Evolutionary conservation across 495 filamentous ascomycete species (phyloP).

Genomic region (Polyplosphaeria fusca): DNA sequence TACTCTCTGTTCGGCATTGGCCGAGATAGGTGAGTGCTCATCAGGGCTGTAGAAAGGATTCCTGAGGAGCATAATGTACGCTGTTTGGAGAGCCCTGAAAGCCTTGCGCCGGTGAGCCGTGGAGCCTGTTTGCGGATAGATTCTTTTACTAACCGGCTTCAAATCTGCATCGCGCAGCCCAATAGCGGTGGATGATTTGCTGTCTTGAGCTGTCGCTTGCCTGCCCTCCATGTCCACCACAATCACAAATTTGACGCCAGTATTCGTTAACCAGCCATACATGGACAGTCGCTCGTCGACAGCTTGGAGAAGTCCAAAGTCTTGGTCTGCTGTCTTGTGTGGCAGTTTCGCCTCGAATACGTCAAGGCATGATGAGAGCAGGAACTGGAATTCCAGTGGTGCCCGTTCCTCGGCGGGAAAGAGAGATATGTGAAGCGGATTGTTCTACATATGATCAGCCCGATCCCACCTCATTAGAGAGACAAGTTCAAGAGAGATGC

Average conservation of each 20-base stretch:
- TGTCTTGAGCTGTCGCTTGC: slow-evolving; percentile 34
- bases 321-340: slow-evolving; percentile 65
- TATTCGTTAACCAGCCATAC: slow-evolving; percentile 98
- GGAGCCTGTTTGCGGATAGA: background rate
- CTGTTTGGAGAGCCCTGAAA: slow-evolving; percentile 84
- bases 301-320: slow-evolving; percentile 86
- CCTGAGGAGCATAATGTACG: slow-evolving; percentile 83
- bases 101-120: slow-evolving; percentile 50
- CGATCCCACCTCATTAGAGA: slow-evolving; percentile 1
- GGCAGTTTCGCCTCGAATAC: slow-evolving; percentile 79
- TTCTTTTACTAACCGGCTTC: slow-evolving; percentile 57
- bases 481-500: background rate
- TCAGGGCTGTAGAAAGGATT: slow-evolving; percentile 96
- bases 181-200: slow-evolving; percentile 44
- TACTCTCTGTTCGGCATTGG: slow-evolving; percentile 42
- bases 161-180: slow-evolving; percentile 78
- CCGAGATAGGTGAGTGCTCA: slow-evolving; percentile 60
- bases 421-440: slow-evolving; percentile 87
- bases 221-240: slow-evolving; percentile 82
- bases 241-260: slow-evolving; percentile 81
- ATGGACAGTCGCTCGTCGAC: slow-evolving; percentile 86
- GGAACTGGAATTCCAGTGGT: slow-evolving; percentile 81
- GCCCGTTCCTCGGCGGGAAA: slow-evolving; percentile 67
- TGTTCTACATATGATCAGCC: slow-evolving; percentile 61
- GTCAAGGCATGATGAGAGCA: slow-evolving; percentile 86